Evolutionary conservation across 1,284 basidiomycete genomes (phyloP), one percentile per base, ranked within the genome.

Genomic region (Melampsora larici-populina): DNA sequence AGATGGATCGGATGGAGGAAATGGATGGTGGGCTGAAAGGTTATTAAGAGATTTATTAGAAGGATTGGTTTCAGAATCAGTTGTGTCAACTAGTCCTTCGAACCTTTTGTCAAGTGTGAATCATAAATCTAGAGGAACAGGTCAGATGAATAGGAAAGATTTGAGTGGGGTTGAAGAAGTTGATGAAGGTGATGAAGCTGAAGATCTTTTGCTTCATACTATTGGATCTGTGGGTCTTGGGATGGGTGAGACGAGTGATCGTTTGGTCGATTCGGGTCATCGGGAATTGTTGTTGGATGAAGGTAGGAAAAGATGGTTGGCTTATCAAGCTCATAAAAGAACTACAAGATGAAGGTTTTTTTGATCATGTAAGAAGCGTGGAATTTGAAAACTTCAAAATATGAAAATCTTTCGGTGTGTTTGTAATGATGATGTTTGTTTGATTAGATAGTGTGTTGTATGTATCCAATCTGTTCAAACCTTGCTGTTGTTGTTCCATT

Each of bases 31-130:
- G 72, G 72, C 72, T 1, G 72, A 75, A 75, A 31, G 72, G 55
- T 64, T 75, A 15, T 51, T 75, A 21, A 40, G 72, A n/a, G 72
- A 75, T 75, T 67, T 75, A 26, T 40, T 75, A n/a, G 72, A 75
- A 66, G 72, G 72, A 18, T 55, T 75, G 40, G 62, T 75, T 43
- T 63, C 72, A 17, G 72, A 75, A 64, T 58, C 72, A 4, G 64
- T 75, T 11, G 72, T 75, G 31, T 73, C 70, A 11, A 62, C 21
- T 46, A 64, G 60, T 26, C 33, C 62, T 2, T 65, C 62, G 7
- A 64, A 29, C 9, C 36, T 73, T 46, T 46, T 73, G 63, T 36
- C 36, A 9, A 36, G 9, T 36, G 3, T 9, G 36, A 36, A 36
- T 36, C 36, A 36, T 36, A 36, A 55, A 62, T 60, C 55, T 15